Base-by-base conservation (phyloP, 192 early-diverging fungal species). In the Umbelopsis vinacea region DNA sequence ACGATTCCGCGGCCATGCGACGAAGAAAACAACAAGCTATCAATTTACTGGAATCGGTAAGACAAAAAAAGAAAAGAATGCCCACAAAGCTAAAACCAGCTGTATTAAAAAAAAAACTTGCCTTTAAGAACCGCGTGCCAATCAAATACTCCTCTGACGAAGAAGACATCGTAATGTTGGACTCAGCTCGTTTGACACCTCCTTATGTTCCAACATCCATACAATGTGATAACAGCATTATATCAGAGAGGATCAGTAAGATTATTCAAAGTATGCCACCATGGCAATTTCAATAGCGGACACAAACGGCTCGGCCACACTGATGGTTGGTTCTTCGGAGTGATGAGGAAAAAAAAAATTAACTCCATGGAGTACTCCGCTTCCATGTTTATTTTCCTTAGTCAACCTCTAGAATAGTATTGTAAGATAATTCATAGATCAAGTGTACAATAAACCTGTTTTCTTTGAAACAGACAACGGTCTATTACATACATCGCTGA, bases 241-340 rank as follows among this genome's bases (percentile, higher is more conserved):
- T 86, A 23, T 73, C 69, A 10, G 74, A 81, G 54, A 74, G 85
- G 60, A 79, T 86, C 69, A 79, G 76, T 68, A 77, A 79, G 40
- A 77, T 86, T 57, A 53, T 86, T 5, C 71, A 74, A 57, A 70
- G 70, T 15, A 45, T 74, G 52, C 60, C 69, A 37, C 38, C 24
- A 17, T 53, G 69, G 52, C 29, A 26, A 19, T 15, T 6, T 19
- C n/a, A 50, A 6, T 50, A 50, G 38, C 33, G 52, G 35, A 52
- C 40, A 52, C 33, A 19, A 22, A 35, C 8, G 52, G 15, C 50
- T 48, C 5, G 47, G 26, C 19, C 23, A 52, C 23, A 69, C 45
- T 35, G 9, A 50, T 0, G 0, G 11, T 11, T 52, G 3, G 45
- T 50, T 68, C 23, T 15, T 50, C 22, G 69, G 26, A 70, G 52